Percentiles rank a stretch among this genome's conserved stretches.
phyloP scores from a whole-genome alignment of 352 stramenopile species.

The Phytophthora melonis region DNA sequence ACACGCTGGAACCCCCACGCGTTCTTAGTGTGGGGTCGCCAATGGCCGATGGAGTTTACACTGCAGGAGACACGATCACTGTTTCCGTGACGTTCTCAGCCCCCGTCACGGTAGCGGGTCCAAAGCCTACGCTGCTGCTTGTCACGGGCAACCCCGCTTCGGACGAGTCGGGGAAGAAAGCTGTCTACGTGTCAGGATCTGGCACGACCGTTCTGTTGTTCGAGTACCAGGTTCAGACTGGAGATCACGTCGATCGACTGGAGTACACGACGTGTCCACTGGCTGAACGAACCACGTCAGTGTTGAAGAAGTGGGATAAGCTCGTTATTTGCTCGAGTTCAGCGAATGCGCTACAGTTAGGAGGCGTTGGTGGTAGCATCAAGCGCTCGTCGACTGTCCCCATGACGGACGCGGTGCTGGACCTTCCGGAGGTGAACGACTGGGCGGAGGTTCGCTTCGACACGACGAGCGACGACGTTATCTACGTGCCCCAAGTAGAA shows the following conservation, averaged over 20 bases:
- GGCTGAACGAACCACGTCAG: constrained; percentile 32
- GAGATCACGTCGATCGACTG: constrained; percentile 66
- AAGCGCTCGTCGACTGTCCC: constrained; percentile 53
- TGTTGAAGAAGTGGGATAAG: constrained; percentile 55
- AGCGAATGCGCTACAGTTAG: constrained; percentile 61
- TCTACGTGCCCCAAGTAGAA: constrained; percentile 68
- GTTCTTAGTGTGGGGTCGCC: constrained; percentile 59
- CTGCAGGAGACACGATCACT: constrained; percentile 55
- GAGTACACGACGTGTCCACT: constrained; percentile 66
- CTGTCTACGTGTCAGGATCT: constrained; percentile 56
- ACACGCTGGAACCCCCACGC: constrained; percentile 62
- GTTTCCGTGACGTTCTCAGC: constrained; percentile 60
- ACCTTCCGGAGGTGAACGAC: constrained; percentile 68
- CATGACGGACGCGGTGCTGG: constrained; percentile 56
- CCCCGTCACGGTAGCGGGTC: constrained; percentile 57
- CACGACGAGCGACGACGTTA: constrained; percentile 39
- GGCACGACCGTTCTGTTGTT: constrained; percentile 55
- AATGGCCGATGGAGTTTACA: constrained; percentile 66
- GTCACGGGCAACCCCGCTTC: constrained; percentile 32
- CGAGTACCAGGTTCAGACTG: constrained; percentile 56
- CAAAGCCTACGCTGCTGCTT: constrained; percentile 48
- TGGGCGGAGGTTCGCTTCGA: constrained; percentile 68
- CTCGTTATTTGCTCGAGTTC: constrained; percentile 52
- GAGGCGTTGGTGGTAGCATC: constrained; percentile 47
- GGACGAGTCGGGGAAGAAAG: constrained; percentile 24